Evolutionary conservation across 2,329 filamentous ascomycete species (phyloP).

Genomic region (Fusarium veterinarium): DNA sequence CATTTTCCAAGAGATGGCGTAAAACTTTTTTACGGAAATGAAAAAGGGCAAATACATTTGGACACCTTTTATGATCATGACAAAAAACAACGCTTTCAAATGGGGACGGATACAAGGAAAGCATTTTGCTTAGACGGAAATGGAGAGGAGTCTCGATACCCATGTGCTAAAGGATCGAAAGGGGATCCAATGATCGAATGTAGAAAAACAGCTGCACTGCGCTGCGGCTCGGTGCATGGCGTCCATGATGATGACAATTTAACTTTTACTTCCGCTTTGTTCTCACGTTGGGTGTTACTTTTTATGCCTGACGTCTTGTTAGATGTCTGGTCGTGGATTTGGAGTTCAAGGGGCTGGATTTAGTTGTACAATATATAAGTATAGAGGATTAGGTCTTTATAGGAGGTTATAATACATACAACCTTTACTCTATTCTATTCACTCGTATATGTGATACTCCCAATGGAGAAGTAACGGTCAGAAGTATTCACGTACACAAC

Average conservation of each 20-base stretch:
- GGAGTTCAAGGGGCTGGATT: slow-evolving; percentile 29
- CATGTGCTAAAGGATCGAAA: slow-evolving; percentile 38
- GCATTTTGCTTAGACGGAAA: slow-evolving; percentile 41
- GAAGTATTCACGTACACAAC: rapidly evolving
- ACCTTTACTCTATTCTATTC: background rate
- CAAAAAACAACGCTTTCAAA: slow-evolving; percentile 19
- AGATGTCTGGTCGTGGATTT: background rate
- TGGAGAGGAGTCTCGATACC: slow-evolving; percentile 42
- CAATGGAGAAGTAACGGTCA: background rate
- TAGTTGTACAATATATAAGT: background rate
- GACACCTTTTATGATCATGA: slow-evolving; percentile 36
- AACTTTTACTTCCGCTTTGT: slow-evolving; percentile 9
- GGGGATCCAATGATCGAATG: slow-evolving; percentile 32
- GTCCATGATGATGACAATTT: slow-evolving; percentile 40
- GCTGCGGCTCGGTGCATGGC: slow-evolving; percentile 33
- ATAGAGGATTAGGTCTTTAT: background rate
- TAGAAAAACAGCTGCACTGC: slow-evolving; percentile 36
- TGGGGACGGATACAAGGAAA: slow-evolving; percentile 19
- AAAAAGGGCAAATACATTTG: slow-evolving; percentile 14
- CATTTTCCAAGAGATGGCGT: slow-evolving; percentile 76
- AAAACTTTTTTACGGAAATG: slow-evolving; percentile 28
- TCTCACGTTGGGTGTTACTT: slow-evolving; percentile 1
- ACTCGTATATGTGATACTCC: background rate
- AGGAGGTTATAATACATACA: background rate
- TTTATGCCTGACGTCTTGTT: background rate